Evolutionary conservation across 768 basidiomycete genomes (phyloP), one percentile per base, ranked within the genome.

Genomic region (Tulasnella sp.): DNA sequence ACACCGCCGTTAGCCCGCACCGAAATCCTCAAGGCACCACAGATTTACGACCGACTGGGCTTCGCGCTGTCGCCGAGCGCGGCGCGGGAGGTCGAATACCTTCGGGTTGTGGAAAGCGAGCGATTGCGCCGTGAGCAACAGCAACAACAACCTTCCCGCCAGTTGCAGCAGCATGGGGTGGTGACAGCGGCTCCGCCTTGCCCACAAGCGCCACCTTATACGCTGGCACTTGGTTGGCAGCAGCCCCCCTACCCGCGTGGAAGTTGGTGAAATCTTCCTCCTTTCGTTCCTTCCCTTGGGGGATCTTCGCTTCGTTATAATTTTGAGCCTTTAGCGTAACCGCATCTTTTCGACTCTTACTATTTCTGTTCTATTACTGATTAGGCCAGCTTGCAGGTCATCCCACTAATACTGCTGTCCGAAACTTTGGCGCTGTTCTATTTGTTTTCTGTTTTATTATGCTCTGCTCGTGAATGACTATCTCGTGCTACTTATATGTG

Each of bases 61-160:
- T 59, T 49, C 56, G 32, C 24, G 21, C 44, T 59, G n/a, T 59
- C 56, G 3, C 44, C 21, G 19, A 51, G 15, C n/a, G 44, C 44
- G 7, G 56, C 56, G 17, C 44, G 56, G 29, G 56, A 59, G 49
- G 44, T 59, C n/a, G 56, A 59, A 34, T 47, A 48, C 13, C 23
- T 59, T 9, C 48, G 56, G 41, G 27, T 59, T 51, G 45, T 59
- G 19, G 45, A 59, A 45, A 49, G 29, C 24, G 48, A 50, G 56
- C 34, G 34, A 38, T 38, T 38, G 32, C 32, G 47, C 23, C 32
- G 17, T 15, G 41, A n/a, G 41, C 45, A 29, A 29, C 24, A 29
- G 51, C 51, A 32, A 26, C n/a, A 32, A 10, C 29, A 19, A 29
- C 7, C 8, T 19, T 26, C 41, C 41, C 11, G 41, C 11, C 41